Evolutionary conservation across 1,139 yeast genomes (phyloP), one percentile per base, ranked within the genome.

Genomic region (Pichia sp.): DNA sequence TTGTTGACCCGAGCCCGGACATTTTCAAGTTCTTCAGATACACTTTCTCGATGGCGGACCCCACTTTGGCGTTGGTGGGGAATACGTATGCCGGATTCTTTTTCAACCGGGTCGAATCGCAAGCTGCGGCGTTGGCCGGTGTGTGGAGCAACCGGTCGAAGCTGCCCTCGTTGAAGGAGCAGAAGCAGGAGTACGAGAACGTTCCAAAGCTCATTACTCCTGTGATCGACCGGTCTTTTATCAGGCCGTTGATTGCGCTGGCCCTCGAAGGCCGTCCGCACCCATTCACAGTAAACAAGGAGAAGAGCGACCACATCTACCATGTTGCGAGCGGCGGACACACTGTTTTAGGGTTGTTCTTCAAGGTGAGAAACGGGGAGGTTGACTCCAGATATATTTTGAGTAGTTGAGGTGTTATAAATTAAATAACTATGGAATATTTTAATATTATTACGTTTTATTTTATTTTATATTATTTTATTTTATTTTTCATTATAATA

Each of bases 101-200:
- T 54, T 75, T 76, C 66, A 75, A 73, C 58, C 65, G 78, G 16
- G 74, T 75, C 48, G 79, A 76, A 61, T 67, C 73, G 5, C 69
- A 72, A 58, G 76, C 76, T 7, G 76, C 78, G 8, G 78, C 79
- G 1, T 63, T 76, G 43, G 78, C 79, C 29, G 79, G 80, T 5
- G 75, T 75, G 2, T 76, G 79, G 79, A 70, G 66, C 9, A 65
- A 64, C 40, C 54, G 56, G 6, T 53, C 50, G 6, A n/a, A 52
- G 24, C 57, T 68, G n/a, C 71, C 71, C 12, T 33, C 59, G 4
- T 42, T 36, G 8, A 56, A 57, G 30, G 64, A 63, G 20, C 71
- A 67, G 56, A 6, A 41, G 42, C 52, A 59, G 6, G 58, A 62
- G 58, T 57, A 51, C 33, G 46, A 53, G 20, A 55, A 59, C 17